Base-by-base conservation (phyloP, 768 basidiomycete genomes). In the Xanthoconium stramineum region DNA sequence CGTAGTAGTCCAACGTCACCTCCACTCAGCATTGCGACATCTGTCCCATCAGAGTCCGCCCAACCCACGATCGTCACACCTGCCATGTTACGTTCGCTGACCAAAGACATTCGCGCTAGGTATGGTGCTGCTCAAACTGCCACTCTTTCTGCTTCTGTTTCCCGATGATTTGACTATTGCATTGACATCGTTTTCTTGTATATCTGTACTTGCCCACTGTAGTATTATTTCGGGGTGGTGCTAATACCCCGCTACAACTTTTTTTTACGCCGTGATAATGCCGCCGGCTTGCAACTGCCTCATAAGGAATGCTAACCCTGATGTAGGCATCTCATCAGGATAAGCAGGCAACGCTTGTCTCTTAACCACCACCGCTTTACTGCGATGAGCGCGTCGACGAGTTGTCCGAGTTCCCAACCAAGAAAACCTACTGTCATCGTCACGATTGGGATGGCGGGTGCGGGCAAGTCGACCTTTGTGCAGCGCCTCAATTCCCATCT, bases 381-480 rank as follows among this genome's bases (percentile, higher is more conserved):
- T 5, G 47, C 36, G 39, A 70, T 72, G 69, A 65, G 47, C 45
- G 42, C 61, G 12, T 52, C 72, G 15, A 33, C 66, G 7, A 61
- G 47, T 38, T 38, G 50, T 20, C 39, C 51, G 3, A 33, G 53
- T 37, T 65, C 57, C 10, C 64, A 39, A 30, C 44, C 52, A 19
- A 66, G 68, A 73, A 84, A 91, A 65, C 91, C 94, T 1, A 80
- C 86, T 8, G 85, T 89, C 6, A 91, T 97, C 51, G 86, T 97
- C 61, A 87, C 90, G 40, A 95, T 97, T 58, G 94, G 94, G 20
- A 96, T 96, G 93, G 95, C 94, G 0, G 95, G 95, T 6, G 92
- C 92, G 4, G 96, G 96, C 58, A 98, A 98, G 76, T 98, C 97
- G 7, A 98, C 96, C 3, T 91, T 99, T 69, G 91, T 99, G 19